Evolutionary conservation across 2,329 filamentous ascomycete genomes (phyloP).

Genomic region (Exophiala oligosperma): DNA sequence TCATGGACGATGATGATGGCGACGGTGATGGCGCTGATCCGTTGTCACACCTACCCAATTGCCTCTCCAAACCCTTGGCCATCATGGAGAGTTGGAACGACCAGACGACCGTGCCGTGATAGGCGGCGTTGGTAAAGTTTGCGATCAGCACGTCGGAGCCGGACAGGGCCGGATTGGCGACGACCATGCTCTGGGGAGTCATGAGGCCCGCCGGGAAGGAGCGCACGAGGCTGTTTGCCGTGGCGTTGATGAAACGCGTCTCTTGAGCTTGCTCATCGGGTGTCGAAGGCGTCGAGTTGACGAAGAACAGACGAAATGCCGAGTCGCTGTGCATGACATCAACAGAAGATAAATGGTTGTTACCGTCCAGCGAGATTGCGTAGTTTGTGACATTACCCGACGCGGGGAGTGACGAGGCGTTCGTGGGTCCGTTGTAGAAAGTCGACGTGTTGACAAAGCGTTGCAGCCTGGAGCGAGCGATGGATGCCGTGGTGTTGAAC

Average conservation of each 20-base stretch:
- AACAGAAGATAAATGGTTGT: slow-evolving; percentile 51
- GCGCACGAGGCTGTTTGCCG: slow-evolving; percentile 57
- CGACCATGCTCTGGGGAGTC: slow-evolving; percentile 57
- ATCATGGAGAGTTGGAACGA: slow-evolving; percentile 66
- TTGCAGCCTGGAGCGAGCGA: slow-evolving; percentile 50
- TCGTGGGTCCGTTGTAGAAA: slow-evolving; percentile 46
- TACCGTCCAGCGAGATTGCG: slow-evolving; percentile 57
- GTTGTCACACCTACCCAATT: slow-evolving; percentile 54
- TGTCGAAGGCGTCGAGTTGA: slow-evolving; percentile 52
- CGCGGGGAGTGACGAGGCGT: slow-evolving; percentile 43
- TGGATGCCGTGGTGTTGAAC: slow-evolving; percentile 42
- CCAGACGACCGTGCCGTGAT: slow-evolving; percentile 67
- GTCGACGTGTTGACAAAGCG: slow-evolving; percentile 47
- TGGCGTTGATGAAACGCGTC: slow-evolving; percentile 57
- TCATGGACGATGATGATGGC: too few species aligned
- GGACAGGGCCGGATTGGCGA: slow-evolving; percentile 63
- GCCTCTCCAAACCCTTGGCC: slow-evolving; percentile 59
- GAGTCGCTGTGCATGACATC: slow-evolving; percentile 64
- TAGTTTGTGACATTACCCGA: slow-evolving; percentile 52
- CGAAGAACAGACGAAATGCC: slow-evolving; percentile 63
- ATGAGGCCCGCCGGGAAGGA: slow-evolving; percentile 61
- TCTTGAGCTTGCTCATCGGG: slow-evolving; percentile 54
- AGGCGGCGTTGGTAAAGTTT: slow-evolving; percentile 59
- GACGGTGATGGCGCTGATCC: neutral
- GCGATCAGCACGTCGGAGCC: slow-evolving; percentile 47